Evolutionary conservation across 306 rosid genomes (phyloP).

Genomic region (Citrullus amarus): DNA sequence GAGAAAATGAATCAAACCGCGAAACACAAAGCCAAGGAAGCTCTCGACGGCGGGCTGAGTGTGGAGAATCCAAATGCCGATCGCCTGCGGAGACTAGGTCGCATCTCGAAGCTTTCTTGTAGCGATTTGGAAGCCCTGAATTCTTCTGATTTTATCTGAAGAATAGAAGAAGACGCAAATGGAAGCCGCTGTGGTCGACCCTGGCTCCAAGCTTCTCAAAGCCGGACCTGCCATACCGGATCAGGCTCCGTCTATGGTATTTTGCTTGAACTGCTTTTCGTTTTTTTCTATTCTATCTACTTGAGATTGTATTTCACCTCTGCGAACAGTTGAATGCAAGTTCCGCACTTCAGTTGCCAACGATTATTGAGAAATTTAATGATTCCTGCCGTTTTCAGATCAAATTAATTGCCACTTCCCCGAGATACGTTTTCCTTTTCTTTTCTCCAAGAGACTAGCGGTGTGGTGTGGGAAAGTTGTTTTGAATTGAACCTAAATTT

Average conservation of each 20-base stretch:
- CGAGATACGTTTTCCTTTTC: not conserved
- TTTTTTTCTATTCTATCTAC: not conserved
- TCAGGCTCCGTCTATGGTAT: slow-evolving; percentile 83
- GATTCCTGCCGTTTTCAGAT: not conserved
- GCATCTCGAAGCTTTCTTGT: not conserved
- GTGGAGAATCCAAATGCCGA: not conserved
- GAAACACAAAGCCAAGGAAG: not conserved
- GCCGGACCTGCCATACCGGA: slow-evolving; percentile 96
- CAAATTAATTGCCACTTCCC: not conserved
- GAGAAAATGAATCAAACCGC: not conserved
- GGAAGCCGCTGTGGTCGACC: slow-evolving; percentile 89
- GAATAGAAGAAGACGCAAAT: slow-evolving; percentile 6
- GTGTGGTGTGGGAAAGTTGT: not conserved
- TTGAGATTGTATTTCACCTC: not conserved
- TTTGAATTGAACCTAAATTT: not conserved
- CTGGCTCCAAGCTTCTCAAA: slow-evolving; percentile 79
- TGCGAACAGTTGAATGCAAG: not conserved
- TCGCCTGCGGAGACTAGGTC: not conserved
- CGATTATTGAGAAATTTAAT: not conserved
- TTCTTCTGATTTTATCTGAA: not conserved
- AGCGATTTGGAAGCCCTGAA: not conserved
- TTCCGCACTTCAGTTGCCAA: not conserved
- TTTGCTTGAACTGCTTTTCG: not conserved
- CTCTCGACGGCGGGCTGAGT: not conserved
- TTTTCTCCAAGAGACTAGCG: not conserved